Conservation (phyloP, 2,329 filamentous ascomycete species). For the Tolypocladium tropicale region DNA sequence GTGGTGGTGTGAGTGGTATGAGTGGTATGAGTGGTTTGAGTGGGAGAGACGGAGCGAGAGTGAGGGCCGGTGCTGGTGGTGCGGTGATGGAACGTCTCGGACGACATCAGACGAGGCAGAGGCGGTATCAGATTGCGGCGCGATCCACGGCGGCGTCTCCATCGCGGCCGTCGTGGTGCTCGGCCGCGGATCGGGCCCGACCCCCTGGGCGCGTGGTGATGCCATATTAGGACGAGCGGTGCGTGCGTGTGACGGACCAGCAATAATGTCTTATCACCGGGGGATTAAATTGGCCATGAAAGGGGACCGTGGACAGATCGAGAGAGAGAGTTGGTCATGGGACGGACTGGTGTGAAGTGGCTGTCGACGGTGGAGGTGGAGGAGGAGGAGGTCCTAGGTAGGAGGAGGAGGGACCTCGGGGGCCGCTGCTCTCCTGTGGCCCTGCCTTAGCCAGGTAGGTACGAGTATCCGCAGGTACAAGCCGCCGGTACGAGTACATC, state of each 20-base stretch:
- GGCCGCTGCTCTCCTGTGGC: neutral
- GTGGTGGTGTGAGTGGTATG: slow-evolving; percentile 3
- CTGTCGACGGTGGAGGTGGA: neutral
- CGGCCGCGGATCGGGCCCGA: neutral
- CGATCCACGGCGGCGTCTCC: slow-evolving; percentile 1
- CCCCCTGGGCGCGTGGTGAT: slow-evolving; percentile 4
- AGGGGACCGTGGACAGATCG: slow-evolving; percentile 4
- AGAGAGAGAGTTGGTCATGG: neutral
- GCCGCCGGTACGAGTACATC: neutral
- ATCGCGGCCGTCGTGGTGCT: neutral
- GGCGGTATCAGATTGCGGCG: slow-evolving; percentile 23
- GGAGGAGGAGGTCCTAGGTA: neutral
- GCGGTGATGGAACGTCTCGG: slow-evolving; percentile 4
- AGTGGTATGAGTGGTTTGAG: slow-evolving; percentile 8
- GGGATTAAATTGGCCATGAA: slow-evolving; percentile 9
- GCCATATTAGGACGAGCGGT: slow-evolving; percentile 12
- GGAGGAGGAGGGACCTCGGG: neutral
- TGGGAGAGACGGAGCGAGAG: slow-evolving; percentile 13
- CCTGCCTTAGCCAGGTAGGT: too few species aligned
- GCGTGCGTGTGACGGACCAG: slow-evolving; percentile 4
- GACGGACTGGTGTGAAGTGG: neutral
- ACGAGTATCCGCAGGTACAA: too few species aligned
- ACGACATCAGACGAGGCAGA: slow-evolving; percentile 26
- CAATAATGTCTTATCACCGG: slow-evolving; percentile 9
- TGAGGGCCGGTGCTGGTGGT: slow-evolving; percentile 7